These are phyloP conservation scores for Elongisporangium undulatum DNA, from an alignment of 352 stramenopile genomes.

Conservation along the genomic window DNA sequence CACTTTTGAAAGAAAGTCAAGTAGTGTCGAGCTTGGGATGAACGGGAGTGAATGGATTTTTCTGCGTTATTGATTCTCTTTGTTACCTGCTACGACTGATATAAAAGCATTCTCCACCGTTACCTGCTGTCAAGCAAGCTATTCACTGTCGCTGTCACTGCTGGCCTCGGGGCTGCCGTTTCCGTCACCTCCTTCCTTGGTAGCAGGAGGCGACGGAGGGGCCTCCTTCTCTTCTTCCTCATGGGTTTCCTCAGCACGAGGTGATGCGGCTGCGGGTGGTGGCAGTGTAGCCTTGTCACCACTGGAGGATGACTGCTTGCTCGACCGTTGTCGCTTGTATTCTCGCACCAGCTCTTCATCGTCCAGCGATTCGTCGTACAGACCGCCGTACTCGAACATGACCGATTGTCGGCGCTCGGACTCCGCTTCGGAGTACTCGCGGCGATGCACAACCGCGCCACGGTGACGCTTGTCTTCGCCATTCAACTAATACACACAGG, in stretches of 20 bases:
- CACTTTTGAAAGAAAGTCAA: too few species aligned
- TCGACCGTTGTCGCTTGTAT: constrained; percentile 52
- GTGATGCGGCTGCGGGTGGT: not conserved
- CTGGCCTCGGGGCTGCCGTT: constrained; percentile 67
- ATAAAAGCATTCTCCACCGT: not conserved
- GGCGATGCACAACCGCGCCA: constrained; percentile 70
- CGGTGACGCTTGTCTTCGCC: constrained; percentile 76
- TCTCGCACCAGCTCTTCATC: constrained; percentile 57
- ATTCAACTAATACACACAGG: constrained; percentile 23
- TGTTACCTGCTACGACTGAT: not conserved
- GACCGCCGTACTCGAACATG: constrained; percentile 52
- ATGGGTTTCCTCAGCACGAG: constrained; percentile 2
- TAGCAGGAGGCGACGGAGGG: constrained; percentile 12
- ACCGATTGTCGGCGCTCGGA: constrained; percentile 50
- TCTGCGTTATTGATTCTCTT: not conserved
- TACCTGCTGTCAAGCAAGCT: constrained; percentile 2
- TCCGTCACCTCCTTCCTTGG: constrained; percentile 23
- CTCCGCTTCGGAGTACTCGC: constrained; percentile 69
- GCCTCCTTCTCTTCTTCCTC: constrained; percentile 46
- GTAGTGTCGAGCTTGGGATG: too few species aligned
- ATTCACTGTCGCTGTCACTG: constrained; percentile 71
- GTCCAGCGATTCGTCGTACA: constrained; percentile 67
- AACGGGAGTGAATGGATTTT: too few species aligned
- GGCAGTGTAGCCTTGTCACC: not conserved
- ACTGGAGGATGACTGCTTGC: constrained; percentile 11